phyloP scores from a whole-genome alignment of 495 filamentous ascomycete species.

The Podospora sp. region DNA sequence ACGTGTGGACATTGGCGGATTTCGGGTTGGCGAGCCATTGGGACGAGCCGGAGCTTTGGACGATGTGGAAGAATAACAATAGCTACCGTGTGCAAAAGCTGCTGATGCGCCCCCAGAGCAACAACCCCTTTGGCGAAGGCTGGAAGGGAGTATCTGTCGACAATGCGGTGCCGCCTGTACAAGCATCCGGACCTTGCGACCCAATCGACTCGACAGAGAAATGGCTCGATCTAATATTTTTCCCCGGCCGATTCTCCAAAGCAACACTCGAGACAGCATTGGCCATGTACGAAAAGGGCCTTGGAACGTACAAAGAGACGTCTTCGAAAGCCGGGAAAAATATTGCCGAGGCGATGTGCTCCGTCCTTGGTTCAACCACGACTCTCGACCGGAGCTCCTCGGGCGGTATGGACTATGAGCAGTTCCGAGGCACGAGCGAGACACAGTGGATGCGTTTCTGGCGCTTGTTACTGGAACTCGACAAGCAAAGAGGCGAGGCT shows the following conservation, averaged over 20 bases:
- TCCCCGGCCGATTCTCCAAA: conserved; percentile 74
- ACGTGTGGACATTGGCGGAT: conserved; percentile 85
- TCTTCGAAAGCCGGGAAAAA: conserved; percentile 48
- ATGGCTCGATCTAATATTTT: conserved; percentile 76
- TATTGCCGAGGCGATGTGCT: conserved; percentile 70
- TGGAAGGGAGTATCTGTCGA: conserved; percentile 77
- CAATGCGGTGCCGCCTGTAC: conserved; percentile 56
- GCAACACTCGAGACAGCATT: conserved; percentile 83
- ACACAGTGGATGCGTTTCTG: conserved; percentile 90
- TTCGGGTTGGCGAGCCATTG: conserved; percentile 64
- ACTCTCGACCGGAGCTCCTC: conserved; percentile 60
- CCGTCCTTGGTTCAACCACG: conserved; percentile 65
- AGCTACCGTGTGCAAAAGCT: conserved; percentile 70
- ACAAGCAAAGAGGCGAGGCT: conserved; percentile 79
- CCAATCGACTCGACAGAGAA: conserved; percentile 65
- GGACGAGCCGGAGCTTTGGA: conserved; percentile 67
- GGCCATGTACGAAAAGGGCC: conserved; percentile 67
- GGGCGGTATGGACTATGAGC: conserved; percentile 70
- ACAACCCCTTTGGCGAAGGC: conserved; percentile 61
- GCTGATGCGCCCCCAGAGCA: conserved; percentile 38
- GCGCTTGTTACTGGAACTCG: conserved; percentile 79
- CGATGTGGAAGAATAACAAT: conserved; percentile 83
- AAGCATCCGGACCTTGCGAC: conserved; percentile 60
- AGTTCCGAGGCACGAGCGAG: conserved; percentile 69
- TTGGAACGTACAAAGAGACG: conserved; percentile 45